These are phyloP conservation scores for Diaporthe eres DNA, from an alignment of 2,329 filamentous ascomycete species.

Conservation along the genomic window DNA sequence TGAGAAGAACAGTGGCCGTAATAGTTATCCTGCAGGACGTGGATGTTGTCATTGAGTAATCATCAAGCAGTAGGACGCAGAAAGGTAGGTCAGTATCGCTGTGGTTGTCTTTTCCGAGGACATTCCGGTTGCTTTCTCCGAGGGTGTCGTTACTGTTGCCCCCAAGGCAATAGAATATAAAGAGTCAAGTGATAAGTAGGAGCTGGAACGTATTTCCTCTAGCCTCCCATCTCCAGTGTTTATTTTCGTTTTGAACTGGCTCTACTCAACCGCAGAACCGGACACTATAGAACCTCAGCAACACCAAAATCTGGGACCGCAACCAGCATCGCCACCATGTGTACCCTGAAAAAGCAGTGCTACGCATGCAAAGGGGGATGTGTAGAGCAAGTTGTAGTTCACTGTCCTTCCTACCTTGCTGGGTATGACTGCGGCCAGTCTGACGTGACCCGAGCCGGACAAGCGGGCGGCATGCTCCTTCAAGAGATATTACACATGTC, in stretches of 20 bases:
- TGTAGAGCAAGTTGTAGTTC: conserved; percentile 24
- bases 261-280: not conserved
- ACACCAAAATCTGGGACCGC: not conserved
- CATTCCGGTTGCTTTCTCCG: not conserved
- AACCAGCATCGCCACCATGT: not conserved
- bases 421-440: conserved; percentile 33
- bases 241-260: not conserved
- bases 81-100: not conserved
- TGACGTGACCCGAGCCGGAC: conserved; percentile 21
- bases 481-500: conserved; percentile 18
- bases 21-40: conserved; percentile 12
- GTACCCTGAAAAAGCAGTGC: conserved; percentile 17
- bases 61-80: not conserved
- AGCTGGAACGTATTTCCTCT: not conserved
- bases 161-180: not conserved
- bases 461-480: conserved; percentile 31
- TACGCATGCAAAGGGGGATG: conserved; percentile 28
- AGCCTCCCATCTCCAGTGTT: not conserved
- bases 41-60: not conserved
- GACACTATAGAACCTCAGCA: not conserved
- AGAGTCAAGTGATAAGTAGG: not conserved
- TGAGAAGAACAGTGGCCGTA: not conserved
- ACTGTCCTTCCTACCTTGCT: conserved; percentile 1
- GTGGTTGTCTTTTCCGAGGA: not conserved
- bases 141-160: not conserved